Percentiles rank a stretch among this genome's conserved stretches.
These are phyloP conservation scores for Magnusiomyces magnusii DNA, from an alignment of 1,139 yeast genomes.

Conservation along the genomic window DNA sequence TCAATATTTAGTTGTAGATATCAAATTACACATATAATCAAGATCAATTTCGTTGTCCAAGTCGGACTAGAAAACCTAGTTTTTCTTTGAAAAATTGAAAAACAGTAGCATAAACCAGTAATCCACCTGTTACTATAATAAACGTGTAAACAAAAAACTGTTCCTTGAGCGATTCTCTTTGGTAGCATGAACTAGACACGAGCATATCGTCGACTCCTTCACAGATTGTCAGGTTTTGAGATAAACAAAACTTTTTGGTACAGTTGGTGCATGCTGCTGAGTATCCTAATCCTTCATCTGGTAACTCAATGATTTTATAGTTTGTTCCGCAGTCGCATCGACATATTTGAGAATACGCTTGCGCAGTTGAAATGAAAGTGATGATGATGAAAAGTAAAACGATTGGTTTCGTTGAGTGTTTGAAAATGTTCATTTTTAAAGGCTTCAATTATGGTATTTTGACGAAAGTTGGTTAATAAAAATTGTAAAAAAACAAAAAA, in stretches of 20 bases:
- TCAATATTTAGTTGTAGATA: no score
- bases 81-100: constrained; percentile 9
- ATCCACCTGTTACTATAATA: constrained; percentile 37
- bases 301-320: constrained; percentile 30
- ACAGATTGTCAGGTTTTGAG: constrained; percentile 32
- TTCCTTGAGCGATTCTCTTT: constrained; percentile 56
- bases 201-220: constrained; percentile 29
- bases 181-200: constrained; percentile 49
- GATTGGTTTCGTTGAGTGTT: no score
- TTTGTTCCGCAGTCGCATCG: constrained; percentile 37
- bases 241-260: constrained; percentile 38
- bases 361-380: constrained; percentile 37
- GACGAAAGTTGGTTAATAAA: no score
- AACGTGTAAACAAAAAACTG: constrained; percentile 45
- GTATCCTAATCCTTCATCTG: constrained; percentile 21
- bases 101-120: constrained; percentile 32
- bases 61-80: not conserved
- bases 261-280: constrained; percentile 34
- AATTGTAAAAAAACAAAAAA: no score
- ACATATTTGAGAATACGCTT: constrained; percentile 37
- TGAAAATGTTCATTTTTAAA: no score
- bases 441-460: no score
- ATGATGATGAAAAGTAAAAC: no score
- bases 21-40: no score
- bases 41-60: not conserved